Evolutionary conservation across 371 early-diverging fungal species (phyloP).

Genomic region (Funneliformis caledonium): DNA sequence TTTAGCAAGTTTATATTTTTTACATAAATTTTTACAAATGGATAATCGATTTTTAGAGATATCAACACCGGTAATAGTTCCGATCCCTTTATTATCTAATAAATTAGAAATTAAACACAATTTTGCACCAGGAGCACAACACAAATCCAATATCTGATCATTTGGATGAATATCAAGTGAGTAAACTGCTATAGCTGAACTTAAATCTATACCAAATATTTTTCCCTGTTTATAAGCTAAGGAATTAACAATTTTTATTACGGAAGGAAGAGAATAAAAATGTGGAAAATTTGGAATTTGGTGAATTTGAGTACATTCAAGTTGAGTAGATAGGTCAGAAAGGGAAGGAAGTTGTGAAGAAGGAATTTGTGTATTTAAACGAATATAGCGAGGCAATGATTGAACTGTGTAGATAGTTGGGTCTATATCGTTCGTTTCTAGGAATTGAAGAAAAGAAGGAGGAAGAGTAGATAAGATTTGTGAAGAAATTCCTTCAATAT

Average conservation of each 20-base stretch:
- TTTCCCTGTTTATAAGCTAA: slow-evolving; percentile 35
- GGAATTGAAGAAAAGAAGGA: slow-evolving; percentile 59
- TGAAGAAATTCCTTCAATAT: neutral
- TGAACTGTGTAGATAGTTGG: slow-evolving; percentile 63
- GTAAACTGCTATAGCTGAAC: slow-evolving; percentile 76
- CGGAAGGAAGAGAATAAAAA: neutral
- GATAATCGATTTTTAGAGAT: slow-evolving; percentile 73
- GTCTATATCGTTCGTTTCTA: slow-evolving; percentile 69
- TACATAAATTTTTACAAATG: slow-evolving; percentile 69
- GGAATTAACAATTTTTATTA: neutral
- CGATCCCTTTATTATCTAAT: slow-evolving; percentile 57
- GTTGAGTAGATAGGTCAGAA: slow-evolving; percentile 38
- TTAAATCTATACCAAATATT: slow-evolving; percentile 82
- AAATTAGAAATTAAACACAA: slow-evolving; percentile 80
- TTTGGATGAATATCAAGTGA: slow-evolving; percentile 64
- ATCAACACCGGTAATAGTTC: slow-evolving; percentile 94
- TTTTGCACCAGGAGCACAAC: slow-evolving; percentile 85
- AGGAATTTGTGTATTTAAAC: slow-evolving; percentile 60
- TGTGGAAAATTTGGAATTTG: neutral
- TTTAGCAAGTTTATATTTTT: slow-evolving; percentile 66
- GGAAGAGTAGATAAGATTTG: slow-evolving; percentile 49
- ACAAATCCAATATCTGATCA: slow-evolving; percentile 81
- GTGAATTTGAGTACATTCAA: slow-evolving; percentile 3
- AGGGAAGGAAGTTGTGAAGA: slow-evolving; percentile 45
- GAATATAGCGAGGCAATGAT: slow-evolving; percentile 72